A percentile compares a stretch with the other conserved stretches of the same genome.
These are phyloP conservation scores for Silene conica DNA, from an alignment of 148 eudicot genomes.

Conservation along the genomic window DNA sequence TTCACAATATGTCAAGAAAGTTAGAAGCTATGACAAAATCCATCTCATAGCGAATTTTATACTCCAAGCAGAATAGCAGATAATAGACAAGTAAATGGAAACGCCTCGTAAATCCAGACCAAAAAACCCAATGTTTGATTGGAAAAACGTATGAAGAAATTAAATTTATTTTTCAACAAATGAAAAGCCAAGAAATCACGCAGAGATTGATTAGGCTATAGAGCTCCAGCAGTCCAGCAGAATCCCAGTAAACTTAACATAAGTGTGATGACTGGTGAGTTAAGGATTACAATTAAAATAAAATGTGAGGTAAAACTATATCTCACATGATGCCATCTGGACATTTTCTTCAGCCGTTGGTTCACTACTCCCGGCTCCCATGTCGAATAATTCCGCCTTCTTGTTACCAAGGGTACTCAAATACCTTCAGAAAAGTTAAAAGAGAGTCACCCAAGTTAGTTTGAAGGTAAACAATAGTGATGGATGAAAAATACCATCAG, in stretches of 20 bases:
- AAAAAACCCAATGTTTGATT: not conserved
- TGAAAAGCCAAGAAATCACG: not conserved
- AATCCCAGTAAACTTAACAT: not conserved
- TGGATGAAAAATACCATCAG: not conserved
- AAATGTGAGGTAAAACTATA: constrained; percentile 14
- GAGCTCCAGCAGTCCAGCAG: not conserved
- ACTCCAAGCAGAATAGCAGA: not conserved
- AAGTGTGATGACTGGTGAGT: not conserved
- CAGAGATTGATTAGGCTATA: not conserved
- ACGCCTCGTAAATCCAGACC: not conserved
- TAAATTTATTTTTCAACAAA: not conserved
- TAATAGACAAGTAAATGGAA: not conserved
- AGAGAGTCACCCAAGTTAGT: constrained; percentile 3
- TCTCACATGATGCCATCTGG: constrained; percentile 84
- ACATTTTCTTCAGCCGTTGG: constrained; percentile 82
- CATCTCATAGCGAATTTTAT: not conserved
- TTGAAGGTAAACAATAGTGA: not conserved
- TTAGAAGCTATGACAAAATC: not conserved
- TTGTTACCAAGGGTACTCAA: constrained; percentile 87
- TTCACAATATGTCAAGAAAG: not conserved
- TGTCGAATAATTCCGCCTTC: constrained; percentile 90
- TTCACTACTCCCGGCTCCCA: constrained; percentile 85
- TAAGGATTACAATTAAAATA: not conserved
- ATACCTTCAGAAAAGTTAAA: constrained; percentile 50
- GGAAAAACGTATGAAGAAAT: not conserved